phyloP scores from a whole-genome alignment of 148 eudicot species.

The Talinum fruticosum region DNA sequence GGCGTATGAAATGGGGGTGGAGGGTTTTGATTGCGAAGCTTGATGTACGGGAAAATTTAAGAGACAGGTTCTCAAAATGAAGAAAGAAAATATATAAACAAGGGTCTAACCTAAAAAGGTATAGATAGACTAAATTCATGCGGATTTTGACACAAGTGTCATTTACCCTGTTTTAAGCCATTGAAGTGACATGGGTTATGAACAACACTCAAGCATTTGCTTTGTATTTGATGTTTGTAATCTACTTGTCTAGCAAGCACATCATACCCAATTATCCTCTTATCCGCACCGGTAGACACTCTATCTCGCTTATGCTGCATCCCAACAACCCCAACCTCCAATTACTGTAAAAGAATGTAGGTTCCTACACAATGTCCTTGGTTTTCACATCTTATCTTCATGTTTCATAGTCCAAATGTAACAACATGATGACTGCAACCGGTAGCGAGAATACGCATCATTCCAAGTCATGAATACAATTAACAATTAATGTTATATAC shows the following conservation, averaged over 20 bases:
- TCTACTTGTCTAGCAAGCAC: constrained; percentile 60
- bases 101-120: background rate
- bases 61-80: too few species aligned
- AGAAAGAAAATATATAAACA: too few species aligned
- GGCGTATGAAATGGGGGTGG: too few species aligned
- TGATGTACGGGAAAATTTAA: too few species aligned
- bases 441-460: constrained; percentile 56
- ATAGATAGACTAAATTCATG: background rate
- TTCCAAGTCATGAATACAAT: constrained; percentile 91
- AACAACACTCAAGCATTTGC: constrained; percentile 94
- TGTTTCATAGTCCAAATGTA: constrained; percentile 63
- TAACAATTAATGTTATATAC: too few species aligned
- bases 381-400: constrained; percentile 60
- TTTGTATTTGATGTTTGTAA: constrained; percentile 79
- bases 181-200: constrained; percentile 93
- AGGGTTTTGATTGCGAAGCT: too few species aligned
- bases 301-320: constrained; percentile 72
- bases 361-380: constrained; percentile 62
- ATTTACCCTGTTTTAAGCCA: constrained; percentile 97
- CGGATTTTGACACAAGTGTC: background rate
- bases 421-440: constrained; percentile 98
- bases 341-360: constrained; percentile 86
- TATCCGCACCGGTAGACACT: constrained; percentile 85
- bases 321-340: constrained; percentile 99
- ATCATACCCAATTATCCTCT: constrained; percentile 83